Evolutionary conservation across 768 basidiomycete genomes (phyloP), one percentile per base, ranked within the genome.

Genomic region (Termitomyces sp.): DNA sequence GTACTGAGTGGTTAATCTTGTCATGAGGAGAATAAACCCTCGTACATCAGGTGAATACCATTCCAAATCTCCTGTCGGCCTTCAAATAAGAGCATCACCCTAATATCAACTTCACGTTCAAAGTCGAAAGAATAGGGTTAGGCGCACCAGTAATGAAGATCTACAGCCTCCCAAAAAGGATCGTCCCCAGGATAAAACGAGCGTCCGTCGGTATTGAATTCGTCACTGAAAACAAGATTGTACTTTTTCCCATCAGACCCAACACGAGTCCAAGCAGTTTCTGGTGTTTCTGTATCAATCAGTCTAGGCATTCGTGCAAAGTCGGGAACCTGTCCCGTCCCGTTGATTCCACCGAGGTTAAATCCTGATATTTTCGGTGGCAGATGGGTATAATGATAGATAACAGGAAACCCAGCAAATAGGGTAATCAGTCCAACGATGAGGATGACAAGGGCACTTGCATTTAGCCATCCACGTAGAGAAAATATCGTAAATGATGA

Each of bases 291-390:
- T 2, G 63, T 53, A 72, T 99, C 96, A 64, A 98, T 81, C 32
- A 97, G 70, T 1, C 62, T 70, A 0, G 86, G 88, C 58, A 94
- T 70, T 56, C 82, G 80, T 4, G 85, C 78, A 2, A 95, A 80
- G 52, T 75, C 70, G 1, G 95, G 93, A 32, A 98, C 86, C 72
- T 98, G 95, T 2, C 96, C 96, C 0, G 88, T 79, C 16, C 73
- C 81, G 65, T 98, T 98, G 63, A 92, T 86, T 4, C 90, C 90
- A 20, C 94, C 95, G n/a, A 95, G 76, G 68, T 95, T 95, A 72
- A 85, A 94, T 10, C 89, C 89, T 34, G 72, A 56, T 16, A 73
- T 68, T 54, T 63, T 36, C 13, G 67, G 58, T 18, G 67, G 56
- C 10, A 67, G 69, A 56, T 72, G 72, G 36, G 72, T 72, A 59